Conservation (phyloP, 768 basidiomycete species). For the Mycena galopus region DNA sequence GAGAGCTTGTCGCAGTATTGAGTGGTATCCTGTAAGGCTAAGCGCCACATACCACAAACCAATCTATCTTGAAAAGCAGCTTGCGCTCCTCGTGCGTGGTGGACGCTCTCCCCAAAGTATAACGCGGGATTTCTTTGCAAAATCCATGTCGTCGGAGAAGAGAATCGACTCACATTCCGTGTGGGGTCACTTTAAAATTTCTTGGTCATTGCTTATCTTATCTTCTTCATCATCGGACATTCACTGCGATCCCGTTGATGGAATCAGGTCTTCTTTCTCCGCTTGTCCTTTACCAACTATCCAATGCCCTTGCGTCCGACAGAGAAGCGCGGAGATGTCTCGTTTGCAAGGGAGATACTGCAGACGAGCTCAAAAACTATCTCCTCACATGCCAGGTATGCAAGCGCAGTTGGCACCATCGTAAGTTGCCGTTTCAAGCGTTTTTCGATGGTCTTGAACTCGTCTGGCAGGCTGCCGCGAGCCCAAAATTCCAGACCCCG, state of each 20-base stretch:
- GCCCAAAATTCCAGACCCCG: constrained; percentile 7
- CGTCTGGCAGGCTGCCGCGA: constrained; percentile 4
- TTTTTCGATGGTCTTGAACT: too few relatives aligned
- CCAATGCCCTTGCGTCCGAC: too few relatives aligned
- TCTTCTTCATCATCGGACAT: neutral
- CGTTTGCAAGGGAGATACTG: neutral
- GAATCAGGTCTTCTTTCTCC: neutral
- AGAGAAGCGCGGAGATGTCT: too few relatives aligned
- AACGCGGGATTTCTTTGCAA: constrained; percentile 9
- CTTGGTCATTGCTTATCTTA: neutral
- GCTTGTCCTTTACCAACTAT: too few relatives aligned
- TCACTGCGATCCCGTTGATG: neutral
- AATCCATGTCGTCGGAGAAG: constrained; percentile 1
- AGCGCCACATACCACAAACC: constrained; percentile 60
- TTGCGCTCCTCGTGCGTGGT: constrained; percentile 58
- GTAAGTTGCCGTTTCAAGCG: neutral
- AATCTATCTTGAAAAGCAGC: constrained; percentile 72
- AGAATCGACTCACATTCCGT: neutral
- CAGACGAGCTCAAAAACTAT: neutral
- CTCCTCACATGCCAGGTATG: constrained; percentile 21
- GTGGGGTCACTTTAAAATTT: too few relatives aligned
- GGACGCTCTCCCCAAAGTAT: constrained; percentile 41
- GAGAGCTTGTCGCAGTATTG: constrained; percentile 55
- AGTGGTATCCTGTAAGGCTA: neutral
- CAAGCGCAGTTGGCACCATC: constrained; percentile 20